Evolutionary conservation across 306 rosid species (phyloP), one percentile per base, ranked within the genome.

Genomic region (Ammopiptanthus mongolicus): DNA sequence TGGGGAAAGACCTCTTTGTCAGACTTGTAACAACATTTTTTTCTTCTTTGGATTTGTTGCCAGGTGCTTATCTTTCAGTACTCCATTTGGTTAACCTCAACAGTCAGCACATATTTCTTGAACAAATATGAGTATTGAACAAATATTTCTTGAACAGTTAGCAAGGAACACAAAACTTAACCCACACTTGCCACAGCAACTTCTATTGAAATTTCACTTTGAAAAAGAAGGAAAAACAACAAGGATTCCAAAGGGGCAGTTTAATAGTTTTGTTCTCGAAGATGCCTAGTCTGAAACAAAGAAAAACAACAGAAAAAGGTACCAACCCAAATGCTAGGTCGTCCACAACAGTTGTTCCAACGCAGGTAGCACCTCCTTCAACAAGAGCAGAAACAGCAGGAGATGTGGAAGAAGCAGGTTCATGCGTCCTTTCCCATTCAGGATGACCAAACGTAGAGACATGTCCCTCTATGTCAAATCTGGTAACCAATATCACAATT

Each of bases 401-500:
- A 33, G 94, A 82, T 1, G 99, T 96, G 69, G 76, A 81, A 71
- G 97, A 85, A 85, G 99, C 96, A 23, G 87, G 65, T 29, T 84
- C 90, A 79, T 96, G 98, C 10, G 98, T 86, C 57, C 74, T 85
- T 37, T 67, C 94, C 99, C 99, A 96, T 11, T 96, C 97, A 5
- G 97, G 98, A 87, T 92, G 98, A 42, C 99, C 99, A 64, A 92
- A 92, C 23, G 97, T 84, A 57, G 98, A 86, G 15, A 90, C 94
- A 5, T 84, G 85, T 42, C 98, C 98, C 36, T 92, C 89, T 13
- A 96, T 80, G 60, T 96, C 88, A 75, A 96, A 92, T 65, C 99
- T 92, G 90, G 50, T 34, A 77, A 85, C 41, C 75, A 72, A 72
- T 39, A 33, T 11, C 55, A 47, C 34, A 70, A 9, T 23, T 61